Percentiles rank a stretch among this genome's conserved stretches.
phyloP scores from a whole-genome alignment of 2,329 filamentous ascomycete genomes.

The Colletotrichum siamense region DNA sequence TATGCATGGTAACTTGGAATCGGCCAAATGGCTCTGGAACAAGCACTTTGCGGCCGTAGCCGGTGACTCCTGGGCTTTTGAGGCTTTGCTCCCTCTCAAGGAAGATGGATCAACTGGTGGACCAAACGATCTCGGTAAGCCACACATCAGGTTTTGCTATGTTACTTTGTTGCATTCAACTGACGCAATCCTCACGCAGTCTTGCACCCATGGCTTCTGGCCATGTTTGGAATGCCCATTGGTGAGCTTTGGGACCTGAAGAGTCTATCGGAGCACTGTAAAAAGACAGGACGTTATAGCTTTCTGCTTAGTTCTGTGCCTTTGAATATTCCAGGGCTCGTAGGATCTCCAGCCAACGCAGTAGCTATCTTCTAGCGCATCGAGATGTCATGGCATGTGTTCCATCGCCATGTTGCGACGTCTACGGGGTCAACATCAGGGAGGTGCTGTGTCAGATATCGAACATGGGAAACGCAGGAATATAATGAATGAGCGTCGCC shows the following conservation, averaged over 20 bases:
- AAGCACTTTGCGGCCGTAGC: conserved; percentile 71
- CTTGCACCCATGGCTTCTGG: not conserved
- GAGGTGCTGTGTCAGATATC: not conserved
- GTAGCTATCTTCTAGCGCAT: not conserved
- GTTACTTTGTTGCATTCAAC: not conserved
- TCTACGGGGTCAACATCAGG: not conserved
- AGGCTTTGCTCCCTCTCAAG: conserved; percentile 59
- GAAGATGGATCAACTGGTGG: not conserved
- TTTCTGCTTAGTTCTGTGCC: not conserved
- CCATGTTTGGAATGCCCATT: not conserved
- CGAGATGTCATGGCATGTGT: not conserved
- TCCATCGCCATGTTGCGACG: not conserved
- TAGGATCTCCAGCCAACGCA: not conserved
- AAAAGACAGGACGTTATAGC: not conserved
- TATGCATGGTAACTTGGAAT: not conserved
- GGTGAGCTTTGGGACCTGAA: not conserved
- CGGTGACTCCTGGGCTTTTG: conserved; percentile 68
- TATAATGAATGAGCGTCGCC: not conserved
- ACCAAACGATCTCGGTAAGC: not conserved
- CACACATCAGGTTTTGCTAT: not conserved
- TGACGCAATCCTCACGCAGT: not conserved
- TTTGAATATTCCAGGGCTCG: not conserved
- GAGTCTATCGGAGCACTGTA: not conserved
- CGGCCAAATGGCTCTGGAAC: conserved; percentile 66
- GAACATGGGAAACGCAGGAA: too few relatives aligned